phyloP scores from a whole-genome alignment of 2,329 filamentous ascomycete species.

The Colletotrichum costaricense region DNA sequence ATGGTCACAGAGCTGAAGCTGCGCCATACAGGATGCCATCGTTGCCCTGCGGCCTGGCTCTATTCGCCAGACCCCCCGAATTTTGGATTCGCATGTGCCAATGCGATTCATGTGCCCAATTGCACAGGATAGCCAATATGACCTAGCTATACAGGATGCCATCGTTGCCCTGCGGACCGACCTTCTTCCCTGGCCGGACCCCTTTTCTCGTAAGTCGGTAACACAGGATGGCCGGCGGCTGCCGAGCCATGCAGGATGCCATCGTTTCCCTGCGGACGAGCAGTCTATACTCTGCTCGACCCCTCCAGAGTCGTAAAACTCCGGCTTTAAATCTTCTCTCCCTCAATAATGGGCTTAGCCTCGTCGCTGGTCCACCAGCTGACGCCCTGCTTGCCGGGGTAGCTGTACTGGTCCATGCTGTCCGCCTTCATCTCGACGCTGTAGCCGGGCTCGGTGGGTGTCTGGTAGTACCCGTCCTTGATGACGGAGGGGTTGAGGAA shows the following conservation, averaged over 20 bases:
- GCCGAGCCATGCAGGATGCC: conserved; percentile 43
- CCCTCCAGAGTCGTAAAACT: conserved; percentile 1
- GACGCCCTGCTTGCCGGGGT: conserved; percentile 79
- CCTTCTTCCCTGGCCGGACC: conserved; percentile 36
- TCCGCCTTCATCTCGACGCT: conserved; percentile 93
- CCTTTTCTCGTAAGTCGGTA: conserved; percentile 29
- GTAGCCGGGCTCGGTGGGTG: conserved; percentile 85
- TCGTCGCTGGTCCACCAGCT: conserved; percentile 90
- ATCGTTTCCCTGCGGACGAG: conserved; percentile 47
- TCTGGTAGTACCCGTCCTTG: conserved; percentile 88
- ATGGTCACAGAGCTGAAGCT: conserved; percentile 19
- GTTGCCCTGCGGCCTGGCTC: conserved; percentile 35
- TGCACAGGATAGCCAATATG: conserved; percentile 14
- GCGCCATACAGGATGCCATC: conserved; percentile 36
- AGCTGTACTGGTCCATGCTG: conserved; percentile 84
- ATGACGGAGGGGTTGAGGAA: conserved; percentile 86
- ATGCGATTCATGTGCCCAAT: neutral
- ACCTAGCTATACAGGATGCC: conserved; percentile 40
- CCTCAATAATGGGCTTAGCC: conserved; percentile 79
- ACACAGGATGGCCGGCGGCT: conserved; percentile 34
- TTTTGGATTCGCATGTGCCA: neutral
- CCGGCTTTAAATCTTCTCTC: conserved; percentile 60
- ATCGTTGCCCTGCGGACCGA: conserved; percentile 43
- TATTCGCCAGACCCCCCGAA: conserved; percentile 30
- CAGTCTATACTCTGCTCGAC: conserved; percentile 27